Base-by-base conservation (phyloP, 352 stramenopile species). In the Phytopythium litorale region DNA sequence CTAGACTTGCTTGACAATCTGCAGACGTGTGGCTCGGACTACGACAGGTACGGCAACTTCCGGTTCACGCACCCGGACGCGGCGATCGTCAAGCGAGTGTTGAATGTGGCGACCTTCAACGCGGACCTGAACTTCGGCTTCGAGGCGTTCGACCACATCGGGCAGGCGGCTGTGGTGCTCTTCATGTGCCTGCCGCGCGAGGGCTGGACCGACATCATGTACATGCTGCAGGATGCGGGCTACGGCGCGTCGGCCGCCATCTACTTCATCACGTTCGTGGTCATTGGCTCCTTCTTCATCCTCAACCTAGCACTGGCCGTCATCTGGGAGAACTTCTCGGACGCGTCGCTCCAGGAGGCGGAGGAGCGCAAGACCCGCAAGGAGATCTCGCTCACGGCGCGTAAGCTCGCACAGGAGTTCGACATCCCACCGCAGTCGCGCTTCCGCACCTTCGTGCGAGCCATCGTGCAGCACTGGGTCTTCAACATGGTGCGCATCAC, bases 181-280 rank as follows among this genome's bases (percentile, higher is more conserved):
- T 97, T 98, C 61, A 85, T 97, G 52, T 84, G 81, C 21, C 84
- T 98, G 32, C 97, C 92, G 1, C 72, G 94, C 28, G 89, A 97
- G 66, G 94, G 94, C 13, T 98, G 93, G 94, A 75, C 61, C 30
- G 77, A 81, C 54, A 70, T 82, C 52, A 89, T 89, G 76, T 85
- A 87, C 62, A 78, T 80, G 68, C 70, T 88, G 51, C 72, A 89
- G 66, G 65, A 84, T 23, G 71, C 78, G 23, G 73, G 78, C 21
- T 79, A 72, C 58, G 52, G 77, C 51, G 61, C 77, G 18, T 71
- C 74, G 9, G 63, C 72, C 0, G 67, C 69, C 6, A 56, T 95
- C 23, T 97, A 91, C 67, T 97, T 97, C 43, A 76, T 93, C 42
- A 75, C 86, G 8, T 88, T 97, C 52, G 76, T 97, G 33, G 64